These are phyloP conservation scores for Rhodotorula sphaerocarpa DNA, from an alignment of 768 basidiomycete species.

Conservation along the genomic window DNA sequence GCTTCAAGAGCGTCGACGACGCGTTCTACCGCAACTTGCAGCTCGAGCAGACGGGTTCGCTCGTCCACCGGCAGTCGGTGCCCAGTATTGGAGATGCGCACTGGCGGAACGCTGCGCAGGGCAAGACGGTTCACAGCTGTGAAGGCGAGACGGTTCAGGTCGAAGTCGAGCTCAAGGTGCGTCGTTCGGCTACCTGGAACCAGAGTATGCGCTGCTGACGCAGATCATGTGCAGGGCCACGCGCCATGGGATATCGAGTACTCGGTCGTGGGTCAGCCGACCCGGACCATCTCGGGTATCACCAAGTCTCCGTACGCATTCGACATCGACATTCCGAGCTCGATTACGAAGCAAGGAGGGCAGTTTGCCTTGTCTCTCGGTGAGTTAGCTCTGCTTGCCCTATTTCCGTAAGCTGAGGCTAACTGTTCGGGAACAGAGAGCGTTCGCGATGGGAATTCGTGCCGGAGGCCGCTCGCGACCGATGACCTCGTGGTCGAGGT, in stretches of 20 bases:
- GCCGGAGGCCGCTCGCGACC: slow-evolving; percentile 64
- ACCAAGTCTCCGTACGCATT: slow-evolving; percentile 20
- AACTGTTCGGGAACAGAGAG: slow-evolving; percentile 49
- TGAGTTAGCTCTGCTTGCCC: neutral
- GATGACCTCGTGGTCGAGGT: slow-evolving; percentile 80
- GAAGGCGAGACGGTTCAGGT: slow-evolving; percentile 66
- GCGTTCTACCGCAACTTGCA: slow-evolving; percentile 26
- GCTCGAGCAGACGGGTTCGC: neutral
- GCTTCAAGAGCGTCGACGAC: slow-evolving; percentile 31
- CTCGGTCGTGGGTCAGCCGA: slow-evolving; percentile 63
- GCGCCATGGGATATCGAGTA: slow-evolving; percentile 83
- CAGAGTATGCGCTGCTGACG: no score
- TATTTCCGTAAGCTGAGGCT: no score
- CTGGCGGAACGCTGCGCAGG: slow-evolving; percentile 21
- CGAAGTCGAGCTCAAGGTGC: slow-evolving; percentile 70
- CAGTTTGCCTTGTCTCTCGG: slow-evolving; percentile 37
- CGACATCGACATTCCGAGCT: slow-evolving; percentile 34
- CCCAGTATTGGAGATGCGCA: slow-evolving; percentile 16
- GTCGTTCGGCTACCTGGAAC: slow-evolving; percentile 1
- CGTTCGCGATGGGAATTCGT: slow-evolving; percentile 80
- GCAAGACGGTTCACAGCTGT: slow-evolving; percentile 51
- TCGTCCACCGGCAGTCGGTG: slow-evolving; percentile 6
- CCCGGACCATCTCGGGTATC: slow-evolving; percentile 36
- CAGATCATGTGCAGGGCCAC: slow-evolving; percentile 55
- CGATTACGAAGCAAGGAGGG: slow-evolving; percentile 32